Conservation (phyloP, 345 rosid genomes). For the Moricandia arvensis region DNA sequence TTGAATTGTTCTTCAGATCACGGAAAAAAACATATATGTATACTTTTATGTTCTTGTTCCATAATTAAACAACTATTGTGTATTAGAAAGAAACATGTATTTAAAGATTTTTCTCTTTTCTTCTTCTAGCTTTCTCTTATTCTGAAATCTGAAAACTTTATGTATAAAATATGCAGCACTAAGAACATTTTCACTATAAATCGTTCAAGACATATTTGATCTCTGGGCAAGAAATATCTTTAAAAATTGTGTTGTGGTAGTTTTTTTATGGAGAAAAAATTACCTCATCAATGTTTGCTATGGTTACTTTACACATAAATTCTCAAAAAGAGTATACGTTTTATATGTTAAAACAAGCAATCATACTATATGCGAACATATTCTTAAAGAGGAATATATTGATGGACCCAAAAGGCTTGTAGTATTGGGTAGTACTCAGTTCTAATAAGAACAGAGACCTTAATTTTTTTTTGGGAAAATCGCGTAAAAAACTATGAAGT, state of each 20-base stretch:
- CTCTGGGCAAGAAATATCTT: neutral
- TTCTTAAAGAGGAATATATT: neutral
- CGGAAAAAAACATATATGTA: neutral
- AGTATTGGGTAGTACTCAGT: slow-evolving; percentile 21
- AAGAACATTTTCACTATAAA: neutral
- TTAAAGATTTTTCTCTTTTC: neutral
- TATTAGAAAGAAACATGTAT: neutral
- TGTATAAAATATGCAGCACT: neutral
- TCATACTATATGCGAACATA: neutral
- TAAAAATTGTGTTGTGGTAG: neutral
- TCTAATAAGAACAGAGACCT: slow-evolving; percentile 27
- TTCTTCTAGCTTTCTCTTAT: neutral
- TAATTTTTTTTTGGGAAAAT: too few relatives aligned
- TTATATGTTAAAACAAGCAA: neutral
- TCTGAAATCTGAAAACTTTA: neutral
- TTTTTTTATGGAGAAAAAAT: neutral
- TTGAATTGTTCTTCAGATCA: slow-evolving; percentile 11
- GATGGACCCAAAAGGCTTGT: slow-evolving; percentile 23
- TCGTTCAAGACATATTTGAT: neutral
- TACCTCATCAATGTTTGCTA: neutral
- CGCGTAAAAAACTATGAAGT: too few relatives aligned
- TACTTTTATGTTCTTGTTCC: slow-evolving; percentile 14
- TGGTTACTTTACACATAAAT: neutral
- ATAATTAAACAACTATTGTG: slow-evolving; percentile 2
- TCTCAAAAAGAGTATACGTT: neutral